These are phyloP conservation scores for Argentina anserina DNA, from an alignment of 306 rosid genomes.

Conservation along the genomic window DNA sequence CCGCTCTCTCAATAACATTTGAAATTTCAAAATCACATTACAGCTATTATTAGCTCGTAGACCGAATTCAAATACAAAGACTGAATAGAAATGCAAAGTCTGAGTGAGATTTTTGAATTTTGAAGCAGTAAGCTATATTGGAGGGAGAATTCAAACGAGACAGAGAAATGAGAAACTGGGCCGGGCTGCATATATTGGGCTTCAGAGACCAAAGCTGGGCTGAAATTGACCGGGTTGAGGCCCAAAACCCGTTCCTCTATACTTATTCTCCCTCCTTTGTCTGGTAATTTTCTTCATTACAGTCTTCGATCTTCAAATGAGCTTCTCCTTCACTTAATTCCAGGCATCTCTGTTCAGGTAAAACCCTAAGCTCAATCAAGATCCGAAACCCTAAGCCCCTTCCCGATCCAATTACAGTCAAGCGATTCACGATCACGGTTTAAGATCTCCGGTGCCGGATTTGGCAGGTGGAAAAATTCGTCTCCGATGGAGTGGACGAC, in stretches of 20 bases:
- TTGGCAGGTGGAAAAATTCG: constrained; percentile 26
- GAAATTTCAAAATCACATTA: neutral
- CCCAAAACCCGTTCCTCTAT: neutral
- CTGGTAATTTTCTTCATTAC: neutral
- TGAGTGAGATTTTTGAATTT: no score
- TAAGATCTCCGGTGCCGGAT: constrained; percentile 6
- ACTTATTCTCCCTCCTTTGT: neutral
- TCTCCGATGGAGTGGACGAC: constrained; percentile 92
- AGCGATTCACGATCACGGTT: neutral
- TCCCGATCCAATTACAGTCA: neutral
- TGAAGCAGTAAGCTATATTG: no score
- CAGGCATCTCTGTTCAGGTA: neutral
- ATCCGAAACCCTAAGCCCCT: neutral
- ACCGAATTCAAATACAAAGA: no score
- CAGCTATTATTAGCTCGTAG: no score
- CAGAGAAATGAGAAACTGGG: no score
- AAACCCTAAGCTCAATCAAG: neutral
- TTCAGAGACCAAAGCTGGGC: neutral
- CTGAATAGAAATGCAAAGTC: no score
- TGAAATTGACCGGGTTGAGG: neutral
- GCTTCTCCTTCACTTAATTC: neutral
- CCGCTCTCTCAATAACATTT: no score
- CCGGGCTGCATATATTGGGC: no score
- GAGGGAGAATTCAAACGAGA: no score
- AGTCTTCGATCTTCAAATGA: constrained; percentile 19